Evolutionary conservation across 108 stramenopile genomes (phyloP), one percentile per base, ranked within the genome.

Genomic region (Parmales sp.): DNA sequence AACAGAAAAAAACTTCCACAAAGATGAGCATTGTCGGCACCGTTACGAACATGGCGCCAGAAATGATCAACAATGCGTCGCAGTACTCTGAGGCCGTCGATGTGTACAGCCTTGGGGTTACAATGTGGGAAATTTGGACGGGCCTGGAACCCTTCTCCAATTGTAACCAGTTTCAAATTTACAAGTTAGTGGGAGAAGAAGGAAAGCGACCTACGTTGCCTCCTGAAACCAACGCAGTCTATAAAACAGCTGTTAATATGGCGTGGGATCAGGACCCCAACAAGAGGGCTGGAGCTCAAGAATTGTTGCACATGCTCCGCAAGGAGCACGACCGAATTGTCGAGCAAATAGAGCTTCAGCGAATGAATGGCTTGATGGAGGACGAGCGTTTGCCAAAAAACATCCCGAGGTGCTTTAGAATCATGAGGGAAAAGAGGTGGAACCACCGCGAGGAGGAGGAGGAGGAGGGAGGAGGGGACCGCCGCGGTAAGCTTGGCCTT

Each of bases 21-120:
- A 31, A 49, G 37, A 65, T 70, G 69, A 70, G 54, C 46, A 67
- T 75, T 34, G 54, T 75, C 22, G 74, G 74, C 28, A 75, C 74
- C 3, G 69, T 70, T 16, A 16, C 39, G 25, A 64, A 63, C 45
- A 70, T 75, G 69, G 74, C 74, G 38, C 74, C 74, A 0, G 74
- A 75, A 51, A 25, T 75, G 50, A 46, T 75, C 38, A 39, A 38
- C 46, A 45, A 19, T 6, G 20, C 20, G 25, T 6, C 11, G n/a
- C 34, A 29, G 9, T 74, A 74, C 64, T 36, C 37, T 18, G 74
- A 75, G 45, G 38, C 48, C 25, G 54, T 75, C 6, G 74, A 75
- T 28, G 46, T 75, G 25, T 75, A 75, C 50, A 63, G 63, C 28
- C 38, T 70, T 16, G 74, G 20, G 36, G 54, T 60, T 11, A 60